These are phyloP conservation scores for Penicillium sp. DNA, from an alignment of 2,329 filamentous ascomycete species.

Conservation along the genomic window DNA sequence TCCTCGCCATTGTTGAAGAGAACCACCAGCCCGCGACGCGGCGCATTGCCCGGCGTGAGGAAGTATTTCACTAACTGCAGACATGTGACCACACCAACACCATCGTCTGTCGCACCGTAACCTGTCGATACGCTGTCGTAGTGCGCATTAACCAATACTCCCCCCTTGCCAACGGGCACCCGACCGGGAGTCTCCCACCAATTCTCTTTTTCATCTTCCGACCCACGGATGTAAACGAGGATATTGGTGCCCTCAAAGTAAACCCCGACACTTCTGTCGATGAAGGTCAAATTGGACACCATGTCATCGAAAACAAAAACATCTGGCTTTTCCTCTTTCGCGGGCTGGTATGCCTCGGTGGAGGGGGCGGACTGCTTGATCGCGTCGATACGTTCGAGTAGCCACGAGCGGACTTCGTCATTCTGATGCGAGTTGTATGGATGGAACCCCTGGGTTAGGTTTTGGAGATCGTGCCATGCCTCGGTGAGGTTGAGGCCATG, in stretches of 20 bases:
- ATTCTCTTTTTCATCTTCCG: constrained; percentile 64
- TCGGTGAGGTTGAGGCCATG: constrained; percentile 74
- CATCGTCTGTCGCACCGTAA: constrained; percentile 90
- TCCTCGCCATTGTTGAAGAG: constrained; percentile 96
- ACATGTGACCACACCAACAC: constrained; percentile 80
- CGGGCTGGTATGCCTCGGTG: constrained; percentile 15
- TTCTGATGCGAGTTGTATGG: constrained; percentile 86
- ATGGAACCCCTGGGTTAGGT: constrained; percentile 71
- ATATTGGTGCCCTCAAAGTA: constrained; percentile 95
- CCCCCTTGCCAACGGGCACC: constrained; percentile 59
- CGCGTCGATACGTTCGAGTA: constrained; percentile 65
- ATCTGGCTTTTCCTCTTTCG: constrained; percentile 28
- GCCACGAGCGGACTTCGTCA: constrained; percentile 71
- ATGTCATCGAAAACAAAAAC: constrained; percentile 72
- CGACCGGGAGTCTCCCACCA: constrained; percentile 64
- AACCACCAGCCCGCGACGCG: constrained; percentile 74
- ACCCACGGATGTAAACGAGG: constrained; percentile 83
- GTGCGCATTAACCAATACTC: constrained; percentile 90
- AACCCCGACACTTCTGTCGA: constrained; percentile 52
- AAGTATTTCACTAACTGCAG: constrained; percentile 87
- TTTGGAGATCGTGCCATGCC: constrained; percentile 79
- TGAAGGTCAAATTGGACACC: constrained; percentile 71
- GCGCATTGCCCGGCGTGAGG: constrained; percentile 65
- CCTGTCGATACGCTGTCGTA: constrained; percentile 92
- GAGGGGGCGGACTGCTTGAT: constrained; percentile 64